Percentiles rank a stretch among this genome's conserved stretches.
These are phyloP conservation scores for Phytophthora ramorum DNA, from an alignment of 352 stramenopile species.

Conservation along the genomic window DNA sequence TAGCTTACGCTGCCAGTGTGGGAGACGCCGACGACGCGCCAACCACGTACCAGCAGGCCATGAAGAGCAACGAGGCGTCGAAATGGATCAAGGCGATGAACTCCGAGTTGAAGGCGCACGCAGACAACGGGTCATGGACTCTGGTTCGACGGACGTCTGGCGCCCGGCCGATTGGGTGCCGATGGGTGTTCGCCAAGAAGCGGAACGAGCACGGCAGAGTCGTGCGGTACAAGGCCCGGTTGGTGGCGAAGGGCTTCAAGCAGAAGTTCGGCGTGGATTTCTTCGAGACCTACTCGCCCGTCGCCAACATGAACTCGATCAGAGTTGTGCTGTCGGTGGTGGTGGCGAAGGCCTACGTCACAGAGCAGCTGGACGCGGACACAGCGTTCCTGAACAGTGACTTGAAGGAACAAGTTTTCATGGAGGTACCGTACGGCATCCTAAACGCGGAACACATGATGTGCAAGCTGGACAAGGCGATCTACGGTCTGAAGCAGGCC, in stretches of 20 bases:
- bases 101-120: neutral
- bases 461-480: slow-evolving; percentile 17
- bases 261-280: slow-evolving; percentile 43
- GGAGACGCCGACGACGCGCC: slow-evolving; percentile 2
- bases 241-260: slow-evolving; percentile 41
- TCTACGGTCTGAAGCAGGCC: slow-evolving; percentile 31
- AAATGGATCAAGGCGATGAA: slow-evolving; percentile 1
- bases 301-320: slow-evolving; percentile 50
- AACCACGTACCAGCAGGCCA: slow-evolving; percentile 14
- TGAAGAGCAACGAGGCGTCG: slow-evolving; percentile 1
- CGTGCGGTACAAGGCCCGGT: slow-evolving; percentile 37
- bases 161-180: no score
- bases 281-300: slow-evolving; percentile 29
- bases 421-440: slow-evolving; percentile 10
- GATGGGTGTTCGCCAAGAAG: slow-evolving; percentile 41
- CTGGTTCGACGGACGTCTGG: neutral
- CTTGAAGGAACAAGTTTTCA: slow-evolving; percentile 8
- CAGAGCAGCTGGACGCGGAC: slow-evolving; percentile 44
- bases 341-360: slow-evolving; percentile 1
- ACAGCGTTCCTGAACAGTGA: slow-evolving; percentile 41
- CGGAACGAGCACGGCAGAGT: slow-evolving; percentile 36
- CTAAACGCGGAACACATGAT: neutral
- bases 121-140: slow-evolving; percentile 3
- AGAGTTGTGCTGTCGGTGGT: slow-evolving; percentile 26
- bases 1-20: slow-evolving; percentile 11